Evolutionary conservation across 352 stramenopile species (phyloP).

Genomic region (Lagenidium sp.): DNA sequence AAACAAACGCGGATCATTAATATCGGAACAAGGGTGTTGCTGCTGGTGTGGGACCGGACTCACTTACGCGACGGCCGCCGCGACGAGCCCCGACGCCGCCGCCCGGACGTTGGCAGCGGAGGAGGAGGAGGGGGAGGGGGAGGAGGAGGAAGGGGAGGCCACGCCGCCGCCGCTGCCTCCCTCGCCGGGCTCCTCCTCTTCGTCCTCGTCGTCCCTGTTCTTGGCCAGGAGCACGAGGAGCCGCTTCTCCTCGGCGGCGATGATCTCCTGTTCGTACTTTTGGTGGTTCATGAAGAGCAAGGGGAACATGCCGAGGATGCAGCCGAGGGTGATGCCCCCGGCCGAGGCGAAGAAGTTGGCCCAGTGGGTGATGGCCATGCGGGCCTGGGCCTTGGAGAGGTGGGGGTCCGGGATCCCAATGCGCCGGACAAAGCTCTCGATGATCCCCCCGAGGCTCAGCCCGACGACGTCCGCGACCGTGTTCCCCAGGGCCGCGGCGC

Average conservation of each 20-base stretch:
- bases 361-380: conserved; percentile 67
- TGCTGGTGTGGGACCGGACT: background rate
- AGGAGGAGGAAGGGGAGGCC: no score
- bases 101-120: no score
- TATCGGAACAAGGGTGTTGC: background rate
- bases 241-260: conserved; percentile 18
- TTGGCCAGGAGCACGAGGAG: conserved; percentile 2
- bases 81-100: background rate
- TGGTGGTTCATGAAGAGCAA: conserved; percentile 82
- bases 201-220: conserved; percentile 5
- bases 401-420: conserved; percentile 58
- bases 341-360: conserved; percentile 72
- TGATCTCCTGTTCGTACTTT: conserved; percentile 44
- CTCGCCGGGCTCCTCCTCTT: background rate
- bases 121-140: no score
- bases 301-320: conserved; percentile 87
- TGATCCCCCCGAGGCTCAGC: conserved; percentile 89
- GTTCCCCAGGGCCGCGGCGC: conserved; percentile 91
- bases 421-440: conserved; percentile 73
- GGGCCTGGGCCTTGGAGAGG: conserved; percentile 68
- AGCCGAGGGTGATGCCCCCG: conserved; percentile 81
- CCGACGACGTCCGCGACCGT: conserved; percentile 92
- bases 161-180: no score
- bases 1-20: conserved; percentile 39
- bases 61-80: background rate